Evolutionary conservation across 2,329 filamentous ascomycete genomes (phyloP).

Genomic region (Curvularia sp.): DNA sequence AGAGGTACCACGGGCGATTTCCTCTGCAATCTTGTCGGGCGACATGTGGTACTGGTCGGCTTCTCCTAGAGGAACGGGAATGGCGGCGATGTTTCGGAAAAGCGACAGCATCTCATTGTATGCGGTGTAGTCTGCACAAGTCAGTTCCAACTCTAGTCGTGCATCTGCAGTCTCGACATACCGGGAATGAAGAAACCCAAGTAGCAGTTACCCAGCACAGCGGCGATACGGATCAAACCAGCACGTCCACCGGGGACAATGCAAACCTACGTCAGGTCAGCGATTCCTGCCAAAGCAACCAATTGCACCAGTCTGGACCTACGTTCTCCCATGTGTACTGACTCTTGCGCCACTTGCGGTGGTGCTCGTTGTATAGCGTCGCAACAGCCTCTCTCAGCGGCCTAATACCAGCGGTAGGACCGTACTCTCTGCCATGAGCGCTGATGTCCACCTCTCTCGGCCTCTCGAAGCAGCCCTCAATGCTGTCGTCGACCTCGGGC

Average conservation of each 20-base stretch:
- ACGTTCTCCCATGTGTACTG: constrained; percentile 94
- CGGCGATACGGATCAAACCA: constrained; percentile 91
- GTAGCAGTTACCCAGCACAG: constrained; percentile 90
- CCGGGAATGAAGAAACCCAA: constrained; percentile 87
- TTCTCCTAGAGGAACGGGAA: constrained; percentile 71
- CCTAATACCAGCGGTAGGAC: constrained; percentile 93
- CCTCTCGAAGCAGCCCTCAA: constrained; percentile 84
- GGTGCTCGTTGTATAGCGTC: constrained; percentile 89
- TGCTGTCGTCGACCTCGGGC: constrained; percentile 92
- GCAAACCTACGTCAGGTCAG: constrained; percentile 18
- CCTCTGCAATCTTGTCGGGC: constrained; percentile 88
- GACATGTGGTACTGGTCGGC: constrained; percentile 93
- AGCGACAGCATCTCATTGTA: constrained; percentile 97
- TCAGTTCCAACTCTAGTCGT: constrained; percentile 14
- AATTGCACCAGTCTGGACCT: background rate
- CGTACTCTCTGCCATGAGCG: constrained; percentile 82
- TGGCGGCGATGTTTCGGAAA: constrained; percentile 75
- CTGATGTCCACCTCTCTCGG: constrained; percentile 80
- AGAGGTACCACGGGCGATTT: constrained; percentile 77
- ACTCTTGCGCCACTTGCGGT: constrained; percentile 83
- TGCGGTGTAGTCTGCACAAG: constrained; percentile 75
- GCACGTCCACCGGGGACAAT: constrained; percentile 94
- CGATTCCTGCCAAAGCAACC: constrained; percentile 62
- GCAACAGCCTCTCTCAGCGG: constrained; percentile 88
- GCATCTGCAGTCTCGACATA: constrained; percentile 12